These are phyloP conservation scores for Podila minutissima DNA, from an alignment of 192 early-diverging fungal genomes.

Conservation along the genomic window DNA sequence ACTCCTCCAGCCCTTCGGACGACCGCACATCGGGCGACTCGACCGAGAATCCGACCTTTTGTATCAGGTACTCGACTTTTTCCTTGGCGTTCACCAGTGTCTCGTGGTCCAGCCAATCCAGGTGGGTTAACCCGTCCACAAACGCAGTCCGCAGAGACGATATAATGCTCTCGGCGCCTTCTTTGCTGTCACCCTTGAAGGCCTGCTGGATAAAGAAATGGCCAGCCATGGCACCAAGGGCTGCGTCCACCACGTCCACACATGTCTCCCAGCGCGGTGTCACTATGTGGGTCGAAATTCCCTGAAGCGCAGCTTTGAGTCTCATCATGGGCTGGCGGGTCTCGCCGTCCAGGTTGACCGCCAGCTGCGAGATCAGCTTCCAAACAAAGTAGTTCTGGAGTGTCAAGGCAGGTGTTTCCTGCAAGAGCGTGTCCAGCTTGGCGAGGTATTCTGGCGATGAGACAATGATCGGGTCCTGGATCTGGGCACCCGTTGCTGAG, in stretches of 20 bases:
- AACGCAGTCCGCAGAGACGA: constrained; percentile 46
- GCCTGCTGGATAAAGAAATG: constrained; percentile 49
- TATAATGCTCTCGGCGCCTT: constrained; percentile 44
- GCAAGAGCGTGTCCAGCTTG: constrained; percentile 51
- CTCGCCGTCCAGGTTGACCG: constrained; percentile 23
- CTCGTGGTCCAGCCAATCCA: constrained; percentile 53
- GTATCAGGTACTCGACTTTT: constrained; percentile 45
- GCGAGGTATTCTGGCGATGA: constrained; percentile 57
- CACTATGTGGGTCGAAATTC: constrained; percentile 10
- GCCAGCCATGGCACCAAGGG: constrained; percentile 50
- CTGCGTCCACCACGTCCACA: constrained; percentile 27
- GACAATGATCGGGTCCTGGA: constrained; percentile 56
- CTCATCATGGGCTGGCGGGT: constrained; percentile 35
- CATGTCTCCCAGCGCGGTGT: constrained; percentile 30
- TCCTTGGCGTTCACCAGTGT: constrained; percentile 39
- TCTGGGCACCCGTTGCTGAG: background rate
- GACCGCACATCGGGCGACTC: constrained; percentile 36
- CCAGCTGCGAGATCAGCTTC: constrained; percentile 38
- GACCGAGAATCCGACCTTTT: constrained; percentile 55
- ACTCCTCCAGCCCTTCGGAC: constrained; percentile 43
- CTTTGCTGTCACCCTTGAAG: constrained; percentile 33
- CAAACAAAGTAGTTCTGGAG: constrained; percentile 59
- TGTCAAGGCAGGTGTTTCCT: constrained; percentile 41
- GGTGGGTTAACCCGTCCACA: constrained; percentile 24
- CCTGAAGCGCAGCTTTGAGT: constrained; percentile 10